Evolutionary conservation across 495 filamentous ascomycete species (phyloP).

Genomic region (Penicillium antarcticum): DNA sequence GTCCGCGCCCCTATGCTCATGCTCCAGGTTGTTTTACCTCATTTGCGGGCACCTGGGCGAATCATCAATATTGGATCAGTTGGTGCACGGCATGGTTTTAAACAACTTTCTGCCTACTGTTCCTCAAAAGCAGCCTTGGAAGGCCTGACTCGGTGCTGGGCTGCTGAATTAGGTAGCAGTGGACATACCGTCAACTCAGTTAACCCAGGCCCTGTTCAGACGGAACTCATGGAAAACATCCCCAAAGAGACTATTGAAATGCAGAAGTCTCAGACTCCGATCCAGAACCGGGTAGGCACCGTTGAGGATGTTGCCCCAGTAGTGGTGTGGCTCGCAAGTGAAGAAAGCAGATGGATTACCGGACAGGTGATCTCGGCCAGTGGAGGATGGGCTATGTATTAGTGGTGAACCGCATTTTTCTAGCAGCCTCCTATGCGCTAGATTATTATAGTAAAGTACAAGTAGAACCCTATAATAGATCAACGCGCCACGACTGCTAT

Average conservation of each 20-base stretch:
- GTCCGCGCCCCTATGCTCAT: too few species aligned
- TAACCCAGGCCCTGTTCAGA: slow-evolving; percentile 34
- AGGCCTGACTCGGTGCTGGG: slow-evolving; percentile 37
- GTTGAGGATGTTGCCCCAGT: slow-evolving; percentile 57
- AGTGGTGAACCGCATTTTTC: too few species aligned
- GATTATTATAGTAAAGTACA: too few species aligned
- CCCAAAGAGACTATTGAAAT: slow-evolving; percentile 27
- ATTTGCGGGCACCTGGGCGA: too few species aligned
- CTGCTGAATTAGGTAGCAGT: slow-evolving; percentile 35
- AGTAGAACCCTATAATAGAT: too few species aligned
- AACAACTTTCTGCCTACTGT: slow-evolving; percentile 31
- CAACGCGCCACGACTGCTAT: too few species aligned
- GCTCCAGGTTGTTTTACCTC: too few species aligned
- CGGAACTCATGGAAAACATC: slow-evolving; percentile 37
- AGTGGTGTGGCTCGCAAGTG: slow-evolving; percentile 46
- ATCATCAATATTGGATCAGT: slow-evolving; percentile 34
- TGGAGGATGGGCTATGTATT: slow-evolving; percentile 34
- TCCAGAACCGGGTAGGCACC: slow-evolving; percentile 44
- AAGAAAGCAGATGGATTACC: slow-evolving; percentile 51
- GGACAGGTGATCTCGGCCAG: slow-evolving; percentile 57
- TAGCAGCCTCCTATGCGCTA: too few species aligned
- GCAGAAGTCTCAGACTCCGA: slow-evolving; percentile 30
- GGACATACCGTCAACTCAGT: slow-evolving; percentile 37
- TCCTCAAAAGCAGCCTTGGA: slow-evolving; percentile 45
- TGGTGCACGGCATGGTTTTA: slow-evolving; percentile 36